These are phyloP conservation scores for Diplodia corticola DNA, from an alignment of 2,329 filamentous ascomycete species.

Conservation along the genomic window DNA sequence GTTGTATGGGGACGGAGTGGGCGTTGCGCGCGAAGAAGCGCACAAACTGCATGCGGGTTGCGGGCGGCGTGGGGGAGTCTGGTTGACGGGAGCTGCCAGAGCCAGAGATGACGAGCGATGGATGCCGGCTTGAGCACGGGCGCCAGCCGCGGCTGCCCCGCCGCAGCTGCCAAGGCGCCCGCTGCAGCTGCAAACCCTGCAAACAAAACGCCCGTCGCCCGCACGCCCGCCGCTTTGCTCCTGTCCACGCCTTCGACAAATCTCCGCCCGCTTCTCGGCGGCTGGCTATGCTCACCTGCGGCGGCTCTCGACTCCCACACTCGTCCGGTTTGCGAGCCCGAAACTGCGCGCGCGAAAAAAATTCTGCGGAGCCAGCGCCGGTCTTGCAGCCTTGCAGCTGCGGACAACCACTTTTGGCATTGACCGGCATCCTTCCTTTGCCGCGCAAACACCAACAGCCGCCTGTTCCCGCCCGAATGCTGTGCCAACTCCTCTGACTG, in stretches of 20 bases:
- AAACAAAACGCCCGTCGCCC: constrained; percentile 8
- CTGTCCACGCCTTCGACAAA: constrained; percentile 15
- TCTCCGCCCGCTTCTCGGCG: background rate
- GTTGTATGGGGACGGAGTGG: constrained; percentile 28
- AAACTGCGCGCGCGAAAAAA: background rate
- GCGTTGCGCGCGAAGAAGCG: constrained; percentile 33
- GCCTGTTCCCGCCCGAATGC: background rate
- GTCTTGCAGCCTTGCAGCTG: background rate
- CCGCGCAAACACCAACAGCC: background rate
- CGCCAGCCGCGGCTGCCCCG: constrained; percentile 3
- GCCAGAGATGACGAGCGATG: constrained; percentile 12
- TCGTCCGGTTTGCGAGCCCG: background rate
- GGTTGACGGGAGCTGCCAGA: constrained; percentile 5
- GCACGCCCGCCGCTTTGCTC: constrained; percentile 15
- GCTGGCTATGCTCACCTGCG: background rate
- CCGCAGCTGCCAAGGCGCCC: background rate
- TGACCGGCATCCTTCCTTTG: constrained; percentile 12
- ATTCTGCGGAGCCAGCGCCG: background rate
- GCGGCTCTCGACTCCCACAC: background rate
- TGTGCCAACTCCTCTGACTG: background rate
- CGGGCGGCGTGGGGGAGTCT: background rate
- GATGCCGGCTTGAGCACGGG: background rate
- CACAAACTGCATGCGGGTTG: constrained; percentile 33
- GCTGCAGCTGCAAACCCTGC: constrained; percentile 1
- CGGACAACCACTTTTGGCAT: constrained; percentile 17